Percentiles rank a stretch among this genome's conserved stretches.
Evolutionary conservation across 345 rosid genomes (phyloP).

Genomic region (Atalantia buxifolia): DNA sequence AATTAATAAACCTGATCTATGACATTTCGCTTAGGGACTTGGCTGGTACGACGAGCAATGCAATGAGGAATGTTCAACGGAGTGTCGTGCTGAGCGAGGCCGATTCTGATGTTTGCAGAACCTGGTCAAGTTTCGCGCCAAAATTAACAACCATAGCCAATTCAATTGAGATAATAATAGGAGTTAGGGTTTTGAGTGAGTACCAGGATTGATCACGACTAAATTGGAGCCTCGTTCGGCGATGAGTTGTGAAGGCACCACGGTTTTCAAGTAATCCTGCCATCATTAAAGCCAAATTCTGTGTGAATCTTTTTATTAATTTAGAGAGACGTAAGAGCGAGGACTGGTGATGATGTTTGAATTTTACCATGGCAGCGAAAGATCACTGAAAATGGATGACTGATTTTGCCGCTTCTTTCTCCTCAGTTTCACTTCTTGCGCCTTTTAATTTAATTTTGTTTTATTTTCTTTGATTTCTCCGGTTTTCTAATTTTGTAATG

Average conservation of each 20-base stretch:
- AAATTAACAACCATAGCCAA: not conserved
- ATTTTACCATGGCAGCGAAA: slow-evolving; percentile 10
- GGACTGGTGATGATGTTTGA: not conserved
- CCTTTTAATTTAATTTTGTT: not conserved
- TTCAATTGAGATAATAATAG: not conserved
- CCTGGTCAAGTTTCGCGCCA: slow-evolving; percentile 27
- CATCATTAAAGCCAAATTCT: not conserved
- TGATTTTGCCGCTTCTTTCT: not conserved
- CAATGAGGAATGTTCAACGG: slow-evolving; percentile 77
- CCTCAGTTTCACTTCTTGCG: not conserved
- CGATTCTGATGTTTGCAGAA: slow-evolving; percentile 74
- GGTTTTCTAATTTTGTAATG: not conserved
- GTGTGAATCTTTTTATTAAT: too few relatives aligned
- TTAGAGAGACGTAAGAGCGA: not conserved
- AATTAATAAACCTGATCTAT: slow-evolving; percentile 60
- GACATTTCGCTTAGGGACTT: slow-evolving; percentile 43
- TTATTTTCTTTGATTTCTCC: not conserved
- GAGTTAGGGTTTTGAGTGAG: slow-evolving; percentile 2
- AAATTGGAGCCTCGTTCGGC: slow-evolving; percentile 85
- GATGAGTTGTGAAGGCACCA: slow-evolving; percentile 80
- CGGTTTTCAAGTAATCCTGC: slow-evolving; percentile 95
- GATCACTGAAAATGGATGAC: not conserved
- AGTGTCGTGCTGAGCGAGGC: slow-evolving; percentile 72
- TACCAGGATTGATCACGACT: slow-evolving; percentile 85
- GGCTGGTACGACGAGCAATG: slow-evolving; percentile 62